These are phyloP conservation scores for Rehmannia glutinosa DNA, from an alignment of 257 asterid genomes.

Conservation along the genomic window DNA sequence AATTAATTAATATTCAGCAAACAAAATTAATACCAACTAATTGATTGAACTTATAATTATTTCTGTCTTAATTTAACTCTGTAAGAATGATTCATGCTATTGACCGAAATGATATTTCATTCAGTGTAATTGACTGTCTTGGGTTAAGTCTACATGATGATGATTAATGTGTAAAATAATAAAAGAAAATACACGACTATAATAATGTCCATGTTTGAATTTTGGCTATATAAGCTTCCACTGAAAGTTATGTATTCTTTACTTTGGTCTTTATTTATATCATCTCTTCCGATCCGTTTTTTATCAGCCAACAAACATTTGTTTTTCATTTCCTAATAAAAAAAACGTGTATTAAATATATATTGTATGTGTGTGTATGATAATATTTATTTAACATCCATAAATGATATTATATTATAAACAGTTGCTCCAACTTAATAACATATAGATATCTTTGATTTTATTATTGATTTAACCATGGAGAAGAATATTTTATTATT, in stretches of 20 bases:
- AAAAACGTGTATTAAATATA: too few relatives aligned
- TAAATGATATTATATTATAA: too few relatives aligned
- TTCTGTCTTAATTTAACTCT: not conserved
- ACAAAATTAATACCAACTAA: not conserved
- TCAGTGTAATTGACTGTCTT: not conserved
- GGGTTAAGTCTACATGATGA: not conserved
- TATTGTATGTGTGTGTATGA: too few relatives aligned
- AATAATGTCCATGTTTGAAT: not conserved
- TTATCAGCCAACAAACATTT: too few relatives aligned
- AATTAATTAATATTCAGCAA: not conserved
- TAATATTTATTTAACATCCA: too few relatives aligned
- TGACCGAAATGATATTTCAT: not conserved
- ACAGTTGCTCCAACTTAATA: too few relatives aligned
- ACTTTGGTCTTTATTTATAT: not conserved
- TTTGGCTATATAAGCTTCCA: not conserved
- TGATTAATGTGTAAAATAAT: not conserved
- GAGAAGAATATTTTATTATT: not conserved
- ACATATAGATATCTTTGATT: too few relatives aligned
- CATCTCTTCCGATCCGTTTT: not conserved
- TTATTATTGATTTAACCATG: too few relatives aligned
- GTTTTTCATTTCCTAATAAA: too few relatives aligned
- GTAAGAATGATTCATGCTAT: not conserved
- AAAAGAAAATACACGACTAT: too few relatives aligned
- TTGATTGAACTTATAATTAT: not conserved
- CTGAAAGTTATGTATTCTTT: not conserved